Evolutionary conservation across 2,329 filamentous ascomycete species (phyloP).

Genomic region (Epichloe baconii): DNA sequence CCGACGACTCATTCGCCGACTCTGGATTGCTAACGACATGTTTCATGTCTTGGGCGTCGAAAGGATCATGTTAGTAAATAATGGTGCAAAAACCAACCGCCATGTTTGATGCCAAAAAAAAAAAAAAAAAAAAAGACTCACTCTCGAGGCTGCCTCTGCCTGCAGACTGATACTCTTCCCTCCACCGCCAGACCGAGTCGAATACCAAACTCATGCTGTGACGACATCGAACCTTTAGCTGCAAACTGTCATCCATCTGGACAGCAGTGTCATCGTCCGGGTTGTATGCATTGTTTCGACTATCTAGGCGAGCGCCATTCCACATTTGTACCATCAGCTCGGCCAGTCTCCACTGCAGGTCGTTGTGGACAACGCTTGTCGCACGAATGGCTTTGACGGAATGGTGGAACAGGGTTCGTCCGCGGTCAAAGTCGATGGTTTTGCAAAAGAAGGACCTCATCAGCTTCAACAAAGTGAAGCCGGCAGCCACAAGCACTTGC

Average conservation of each 20-base stretch:
- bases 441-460: constrained; percentile 64
- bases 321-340: constrained; percentile 83
- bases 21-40: constrained; percentile 71
- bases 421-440: constrained; percentile 56
- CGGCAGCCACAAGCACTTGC: constrained; percentile 74
- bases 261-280: constrained; percentile 36
- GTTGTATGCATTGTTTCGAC: constrained; percentile 31
- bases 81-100: background rate
- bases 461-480: constrained; percentile 65
- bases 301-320: constrained; percentile 52
- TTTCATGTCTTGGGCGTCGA: constrained; percentile 47
- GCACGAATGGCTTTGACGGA: constrained; percentile 58
- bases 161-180: constrained; percentile 62
- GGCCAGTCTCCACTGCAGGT: constrained; percentile 65
- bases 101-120: too few relatives aligned
- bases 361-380: constrained; percentile 65
- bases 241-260: constrained; percentile 55
- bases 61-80: constrained; percentile 1
- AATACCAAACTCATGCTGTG: constrained; percentile 80
- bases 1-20: constrained; percentile 59
- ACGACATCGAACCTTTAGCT: constrained; percentile 69
- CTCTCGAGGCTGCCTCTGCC: constrained; percentile 59
- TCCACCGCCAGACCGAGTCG: constrained; percentile 77
- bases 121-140: constrained; percentile 28
- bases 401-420: constrained; percentile 55